Evolutionary conservation across 2,329 filamentous ascomycete species (phyloP).

Genomic region (Coniochaeta prunicola): DNA sequence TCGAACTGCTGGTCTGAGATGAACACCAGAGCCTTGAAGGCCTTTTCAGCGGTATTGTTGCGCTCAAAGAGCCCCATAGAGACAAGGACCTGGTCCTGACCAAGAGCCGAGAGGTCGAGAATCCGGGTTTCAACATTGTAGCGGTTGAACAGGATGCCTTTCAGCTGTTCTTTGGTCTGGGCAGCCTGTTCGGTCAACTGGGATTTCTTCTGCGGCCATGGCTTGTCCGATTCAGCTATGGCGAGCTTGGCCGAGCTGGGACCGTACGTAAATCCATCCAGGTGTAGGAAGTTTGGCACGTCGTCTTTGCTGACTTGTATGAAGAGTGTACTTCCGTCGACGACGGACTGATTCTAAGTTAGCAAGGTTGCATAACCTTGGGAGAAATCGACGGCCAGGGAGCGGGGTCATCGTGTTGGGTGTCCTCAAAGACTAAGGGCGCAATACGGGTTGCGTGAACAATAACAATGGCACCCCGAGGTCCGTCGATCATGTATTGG

Average conservation of each 20-base stretch:
- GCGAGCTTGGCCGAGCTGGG: slow-evolving; percentile 61
- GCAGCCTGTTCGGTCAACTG: slow-evolving; percentile 43
- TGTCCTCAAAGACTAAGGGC: not conserved
- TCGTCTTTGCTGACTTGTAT: slow-evolving; percentile 60
- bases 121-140: slow-evolving; percentile 68
- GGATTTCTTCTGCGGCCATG: slow-evolving; percentile 27
- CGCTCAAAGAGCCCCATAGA: slow-evolving; percentile 70
- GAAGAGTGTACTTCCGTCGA: slow-evolving; percentile 62
- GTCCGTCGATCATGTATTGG: slow-evolving; percentile 24
- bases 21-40: slow-evolving; percentile 87
- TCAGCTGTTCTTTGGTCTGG: slow-evolving; percentile 62
- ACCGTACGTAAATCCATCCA: slow-evolving; percentile 50
- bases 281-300: slow-evolving; percentile 54
- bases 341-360: slow-evolving; percentile 61
- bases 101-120: slow-evolving; percentile 74
- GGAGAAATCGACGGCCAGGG: not conserved
- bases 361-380: slow-evolving; percentile 40
- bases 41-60: slow-evolving; percentile 68
- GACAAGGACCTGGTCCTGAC: slow-evolving; percentile 62
- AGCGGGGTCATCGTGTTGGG: not conserved
- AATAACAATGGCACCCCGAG: slow-evolving; percentile 22
- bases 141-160: slow-evolving; percentile 63
- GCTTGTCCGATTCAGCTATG: slow-evolving; percentile 38
- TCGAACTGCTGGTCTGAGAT: slow-evolving; percentile 76
- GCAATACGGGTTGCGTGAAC: slow-evolving; percentile 7